A percentile compares a stretch with the other conserved stretches of the same genome.
phyloP scores from a whole-genome alignment of 2,329 filamentous ascomycete species.

The Ophiostoma angusticollis region DNA sequence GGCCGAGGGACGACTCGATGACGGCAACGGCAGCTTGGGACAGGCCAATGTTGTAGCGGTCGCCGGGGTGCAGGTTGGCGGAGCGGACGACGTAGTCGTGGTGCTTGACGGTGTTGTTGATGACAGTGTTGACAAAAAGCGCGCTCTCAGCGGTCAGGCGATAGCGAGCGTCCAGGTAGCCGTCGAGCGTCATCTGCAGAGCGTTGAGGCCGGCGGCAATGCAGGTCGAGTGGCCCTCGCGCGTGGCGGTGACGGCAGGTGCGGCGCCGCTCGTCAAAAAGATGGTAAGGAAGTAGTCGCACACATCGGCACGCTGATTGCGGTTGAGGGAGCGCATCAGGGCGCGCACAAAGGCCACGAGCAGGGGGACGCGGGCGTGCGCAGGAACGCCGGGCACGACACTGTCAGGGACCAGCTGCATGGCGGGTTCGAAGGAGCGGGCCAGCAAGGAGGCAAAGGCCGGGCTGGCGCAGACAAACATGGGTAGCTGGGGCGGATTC shows the following conservation, averaged over 20 bases:
- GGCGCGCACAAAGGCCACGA: constrained; percentile 65
- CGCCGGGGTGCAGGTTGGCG: constrained; percentile 31
- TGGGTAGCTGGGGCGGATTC: constrained; percentile 66
- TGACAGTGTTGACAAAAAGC: constrained; percentile 50
- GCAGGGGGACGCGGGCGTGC: constrained; percentile 26
- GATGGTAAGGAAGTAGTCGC: constrained; percentile 63
- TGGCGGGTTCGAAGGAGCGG: constrained; percentile 43
- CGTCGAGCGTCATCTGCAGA: constrained; percentile 41
- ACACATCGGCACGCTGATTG: constrained; percentile 58
- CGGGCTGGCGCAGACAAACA: constrained; percentile 66
- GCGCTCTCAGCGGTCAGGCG: constrained; percentile 24
- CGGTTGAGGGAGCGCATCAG: constrained; percentile 68
- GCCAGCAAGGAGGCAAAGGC: constrained; percentile 48
- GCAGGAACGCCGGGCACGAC: not conserved
- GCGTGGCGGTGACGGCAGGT: constrained; percentile 38
- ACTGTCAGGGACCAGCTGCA: constrained; percentile 21
- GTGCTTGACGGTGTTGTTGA: constrained; percentile 53
- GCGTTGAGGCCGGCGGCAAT: constrained; percentile 52
- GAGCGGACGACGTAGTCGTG: constrained; percentile 45
- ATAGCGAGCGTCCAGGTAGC: constrained; percentile 36
- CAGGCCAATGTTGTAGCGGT: constrained; percentile 37
- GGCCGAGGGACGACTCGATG: constrained; percentile 50
- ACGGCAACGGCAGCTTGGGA: constrained; percentile 47
- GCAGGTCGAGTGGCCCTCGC: constrained; percentile 46
- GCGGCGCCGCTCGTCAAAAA: constrained; percentile 37